Evolutionary conservation across 1,284 basidiomycete genomes (phyloP).

Genomic region (Mycena citricolor): DNA sequence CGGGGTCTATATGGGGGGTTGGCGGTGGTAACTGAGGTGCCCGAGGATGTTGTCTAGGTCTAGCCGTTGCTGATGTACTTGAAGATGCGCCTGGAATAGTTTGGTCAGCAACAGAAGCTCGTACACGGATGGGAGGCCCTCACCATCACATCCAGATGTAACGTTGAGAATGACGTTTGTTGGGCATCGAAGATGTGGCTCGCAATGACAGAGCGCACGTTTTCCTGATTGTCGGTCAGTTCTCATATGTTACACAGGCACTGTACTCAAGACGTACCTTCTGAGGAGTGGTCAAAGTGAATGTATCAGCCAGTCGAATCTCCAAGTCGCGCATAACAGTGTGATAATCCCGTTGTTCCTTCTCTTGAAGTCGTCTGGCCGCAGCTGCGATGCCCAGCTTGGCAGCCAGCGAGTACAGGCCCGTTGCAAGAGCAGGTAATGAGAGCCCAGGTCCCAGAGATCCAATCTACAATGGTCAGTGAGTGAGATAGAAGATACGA

Average conservation of each 20-base stretch:
- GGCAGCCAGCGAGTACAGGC: conserved; percentile 2
- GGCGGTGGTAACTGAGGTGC: too few species aligned
- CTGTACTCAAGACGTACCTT: conserved; percentile 1
- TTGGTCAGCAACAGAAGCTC: neutral
- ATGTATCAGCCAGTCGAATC: conserved; percentile 5
- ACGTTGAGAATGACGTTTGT: neutral
- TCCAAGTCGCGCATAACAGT: conserved; percentile 4
- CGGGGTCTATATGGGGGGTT: too few species aligned
- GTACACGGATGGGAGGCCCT: neutral
- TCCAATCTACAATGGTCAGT: conserved; percentile 3
- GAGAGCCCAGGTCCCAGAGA: neutral
- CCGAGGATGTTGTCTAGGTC: conserved; percentile 8
- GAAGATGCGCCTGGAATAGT: neutral
- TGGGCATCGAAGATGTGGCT: neutral
- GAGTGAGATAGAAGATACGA: neutral
- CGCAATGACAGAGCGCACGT: conserved; percentile 5
- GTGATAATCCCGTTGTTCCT: neutral
- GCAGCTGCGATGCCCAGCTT: neutral
- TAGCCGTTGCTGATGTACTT: neutral
- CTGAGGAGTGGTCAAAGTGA: conserved; percentile 1
- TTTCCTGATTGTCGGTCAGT: conserved; percentile 1
- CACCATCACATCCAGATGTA: conserved; percentile 7
- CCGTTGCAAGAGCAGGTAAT: neutral
- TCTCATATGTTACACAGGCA: neutral
- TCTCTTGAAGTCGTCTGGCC: neutral